Conservation (phyloP, 78 protist genomes). For the Chrysochromulina parva region DNA sequence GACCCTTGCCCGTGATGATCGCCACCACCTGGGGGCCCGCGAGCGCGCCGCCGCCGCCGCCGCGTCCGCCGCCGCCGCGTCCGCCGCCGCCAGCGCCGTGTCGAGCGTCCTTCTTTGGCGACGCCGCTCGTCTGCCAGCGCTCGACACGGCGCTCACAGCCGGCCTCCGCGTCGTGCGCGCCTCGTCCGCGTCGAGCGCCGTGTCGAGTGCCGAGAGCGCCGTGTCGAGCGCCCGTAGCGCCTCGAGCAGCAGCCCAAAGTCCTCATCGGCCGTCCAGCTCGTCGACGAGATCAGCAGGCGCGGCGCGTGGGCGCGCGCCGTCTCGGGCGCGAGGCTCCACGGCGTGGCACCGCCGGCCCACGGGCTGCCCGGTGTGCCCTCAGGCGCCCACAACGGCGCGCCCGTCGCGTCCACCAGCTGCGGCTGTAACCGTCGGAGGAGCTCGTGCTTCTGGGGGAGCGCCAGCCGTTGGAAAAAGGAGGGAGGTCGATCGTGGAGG, state of each 20-base stretch:
- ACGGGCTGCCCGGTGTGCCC: neutral
- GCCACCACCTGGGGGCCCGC: neutral
- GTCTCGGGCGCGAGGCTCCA: neutral
- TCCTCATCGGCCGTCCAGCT: slow-evolving; percentile 92
- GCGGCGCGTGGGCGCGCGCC: neutral
- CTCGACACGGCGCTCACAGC: too few species aligned
- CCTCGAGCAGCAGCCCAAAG: slow-evolving; percentile 67
- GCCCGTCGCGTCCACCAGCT: neutral
- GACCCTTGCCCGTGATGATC: slow-evolving; percentile 25
- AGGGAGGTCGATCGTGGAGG: slow-evolving; percentile 43
- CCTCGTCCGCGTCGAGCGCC: too few species aligned
- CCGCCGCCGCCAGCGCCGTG: too few species aligned
- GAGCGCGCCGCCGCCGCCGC: neutral
- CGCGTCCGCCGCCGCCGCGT: too few species aligned
- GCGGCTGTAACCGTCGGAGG: neutral
- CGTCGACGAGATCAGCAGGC: slow-evolving; percentile 69
- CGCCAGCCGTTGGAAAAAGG: neutral
- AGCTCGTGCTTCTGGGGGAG: neutral
- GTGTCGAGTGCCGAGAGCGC: too few species aligned
- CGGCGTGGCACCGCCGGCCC: neutral
- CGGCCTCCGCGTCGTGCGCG: too few species aligned
- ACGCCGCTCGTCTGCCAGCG: too few species aligned
- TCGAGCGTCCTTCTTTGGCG: too few species aligned
- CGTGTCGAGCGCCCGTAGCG: slow-evolving; percentile 56
- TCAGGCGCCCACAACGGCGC: neutral